phyloP scores from a whole-genome alignment of 2,329 filamentous ascomycete genomes.

The Byssothecium circinans region DNA sequence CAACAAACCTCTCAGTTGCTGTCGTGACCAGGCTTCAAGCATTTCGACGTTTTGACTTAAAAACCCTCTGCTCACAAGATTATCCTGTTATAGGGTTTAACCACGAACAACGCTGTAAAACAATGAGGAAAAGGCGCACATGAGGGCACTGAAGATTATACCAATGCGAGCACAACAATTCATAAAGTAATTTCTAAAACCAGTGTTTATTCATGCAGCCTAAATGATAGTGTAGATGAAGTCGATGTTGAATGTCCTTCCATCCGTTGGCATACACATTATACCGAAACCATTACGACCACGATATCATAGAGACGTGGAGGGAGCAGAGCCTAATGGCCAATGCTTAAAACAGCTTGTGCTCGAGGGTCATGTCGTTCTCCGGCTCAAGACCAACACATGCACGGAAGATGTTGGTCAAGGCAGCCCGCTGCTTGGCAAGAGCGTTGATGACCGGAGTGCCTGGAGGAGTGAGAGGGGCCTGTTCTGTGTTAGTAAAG shows the following conservation, averaged over 20 bases:
- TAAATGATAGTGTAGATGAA: slow-evolving; percentile 6
- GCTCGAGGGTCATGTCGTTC: slow-evolving; percentile 98
- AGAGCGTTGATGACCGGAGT: slow-evolving; percentile 95
- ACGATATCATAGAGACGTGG: neutral
- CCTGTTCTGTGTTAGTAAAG: slow-evolving; percentile 53
- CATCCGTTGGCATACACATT: neutral
- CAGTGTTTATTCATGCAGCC: slow-evolving; percentile 1
- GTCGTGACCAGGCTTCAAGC: no score
- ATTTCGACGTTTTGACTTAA: no score
- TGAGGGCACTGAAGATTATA: no score
- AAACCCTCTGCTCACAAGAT: no score
- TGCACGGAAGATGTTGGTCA: slow-evolving; percentile 98
- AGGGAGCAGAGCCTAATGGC: neutral
- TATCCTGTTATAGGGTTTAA: no score
- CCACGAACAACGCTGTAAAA: no score
- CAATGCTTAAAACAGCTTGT: slow-evolving; percentile 74
- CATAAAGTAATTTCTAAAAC: neutral
- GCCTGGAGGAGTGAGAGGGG: slow-evolving; percentile 88
- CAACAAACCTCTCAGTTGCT: no score
- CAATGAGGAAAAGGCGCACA: no score
- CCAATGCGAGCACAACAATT: neutral
- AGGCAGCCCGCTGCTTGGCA: slow-evolving; percentile 89
- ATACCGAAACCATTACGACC: neutral
- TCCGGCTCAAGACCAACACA: slow-evolving; percentile 96
- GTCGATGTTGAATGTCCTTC: slow-evolving; percentile 2